phyloP scores from a whole-genome alignment of 129 eudicot genomes.

The Arctium lappa region DNA sequence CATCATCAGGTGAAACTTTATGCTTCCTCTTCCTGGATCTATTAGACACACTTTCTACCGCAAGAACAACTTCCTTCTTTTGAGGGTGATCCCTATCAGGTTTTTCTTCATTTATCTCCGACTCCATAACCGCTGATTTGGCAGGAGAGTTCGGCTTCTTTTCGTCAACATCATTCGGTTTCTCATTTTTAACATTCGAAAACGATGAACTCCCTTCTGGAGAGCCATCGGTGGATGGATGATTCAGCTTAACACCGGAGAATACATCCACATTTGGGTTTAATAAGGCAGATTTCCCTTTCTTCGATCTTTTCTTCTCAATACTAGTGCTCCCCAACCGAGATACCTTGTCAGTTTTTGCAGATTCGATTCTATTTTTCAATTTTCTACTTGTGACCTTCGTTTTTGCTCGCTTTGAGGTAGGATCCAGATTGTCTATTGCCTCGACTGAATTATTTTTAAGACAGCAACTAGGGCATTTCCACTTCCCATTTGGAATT shows the following conservation, averaged over 20 bases:
- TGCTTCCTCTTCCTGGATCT: slow-evolving; percentile 51
- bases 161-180: slow-evolving; percentile 24
- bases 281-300: slow-evolving; percentile 33
- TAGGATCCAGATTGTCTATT: slow-evolving; percentile 24
- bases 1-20: slow-evolving; percentile 23
- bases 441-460: slow-evolving; percentile 29
- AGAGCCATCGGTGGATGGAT: slow-evolving; percentile 25
- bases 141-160: slow-evolving; percentile 7
- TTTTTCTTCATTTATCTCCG: slow-evolving; percentile 27
- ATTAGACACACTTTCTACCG: slow-evolving; percentile 28
- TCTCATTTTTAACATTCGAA: slow-evolving; percentile 31
- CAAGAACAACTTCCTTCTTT: slow-evolving; percentile 32
- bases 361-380: slow-evolving; percentile 37
- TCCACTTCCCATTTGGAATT: slow-evolving; percentile 80
- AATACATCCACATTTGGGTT: neutral
- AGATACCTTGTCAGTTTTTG: slow-evolving; percentile 27
- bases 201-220: slow-evolving; percentile 24
- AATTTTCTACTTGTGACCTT: slow-evolving; percentile 43
- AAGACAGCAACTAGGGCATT: slow-evolving; percentile 57
- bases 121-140: slow-evolving; percentile 17
- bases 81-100: slow-evolving; percentile 19
- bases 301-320: slow-evolving; percentile 49
- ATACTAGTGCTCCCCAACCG: slow-evolving; percentile 27
- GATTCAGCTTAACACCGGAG: neutral
- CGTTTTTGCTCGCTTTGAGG: slow-evolving; percentile 54